Conservation (phyloP, 352 stramenopile genomes). For the Phytopythium helicoides region DNA sequence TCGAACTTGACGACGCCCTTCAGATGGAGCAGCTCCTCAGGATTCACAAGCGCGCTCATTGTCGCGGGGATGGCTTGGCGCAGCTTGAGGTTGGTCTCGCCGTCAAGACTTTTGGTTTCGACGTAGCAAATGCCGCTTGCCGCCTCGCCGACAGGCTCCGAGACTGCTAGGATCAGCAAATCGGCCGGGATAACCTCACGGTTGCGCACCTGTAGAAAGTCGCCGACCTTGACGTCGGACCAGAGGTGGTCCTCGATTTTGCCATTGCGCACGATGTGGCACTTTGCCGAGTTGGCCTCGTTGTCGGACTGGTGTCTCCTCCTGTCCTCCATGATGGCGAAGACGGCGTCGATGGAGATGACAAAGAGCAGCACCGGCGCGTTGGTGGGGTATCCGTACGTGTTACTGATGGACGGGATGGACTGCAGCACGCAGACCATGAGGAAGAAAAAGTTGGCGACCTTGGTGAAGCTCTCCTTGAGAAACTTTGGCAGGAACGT, state of each 20-base stretch:
- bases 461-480: slow-evolving; percentile 84
- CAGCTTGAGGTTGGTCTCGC: slow-evolving; percentile 93
- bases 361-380: slow-evolving; percentile 86
- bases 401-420: slow-evolving; percentile 81
- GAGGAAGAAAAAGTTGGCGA: slow-evolving; percentile 94
- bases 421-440: slow-evolving; percentile 89
- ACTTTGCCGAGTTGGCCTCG: slow-evolving; percentile 74
- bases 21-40: slow-evolving; percentile 49
- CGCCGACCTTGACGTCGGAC: slow-evolving; percentile 83
- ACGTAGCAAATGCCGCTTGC: slow-evolving; percentile 87
- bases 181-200: slow-evolving; percentile 84
- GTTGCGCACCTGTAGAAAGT: slow-evolving; percentile 78
- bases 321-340: slow-evolving; percentile 86
- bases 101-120: slow-evolving; percentile 90
- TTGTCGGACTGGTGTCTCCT: slow-evolving; percentile 77
- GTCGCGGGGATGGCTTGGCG: slow-evolving; percentile 68
- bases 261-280: slow-evolving; percentile 67
- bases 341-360: slow-evolving; percentile 89
- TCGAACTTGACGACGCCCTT: slow-evolving; percentile 66
- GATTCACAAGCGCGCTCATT: slow-evolving; percentile 57
- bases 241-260: slow-evolving; percentile 72
- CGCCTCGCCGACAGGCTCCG: slow-evolving; percentile 61
- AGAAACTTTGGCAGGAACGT: slow-evolving; percentile 90
- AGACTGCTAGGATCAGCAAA: slow-evolving; percentile 75
- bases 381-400: slow-evolving; percentile 78